Evolutionary conservation across 192 early-diverging fungal genomes (phyloP), one percentile per base, ranked within the genome.

Genomic region (Chytriomyces hyalinus): DNA sequence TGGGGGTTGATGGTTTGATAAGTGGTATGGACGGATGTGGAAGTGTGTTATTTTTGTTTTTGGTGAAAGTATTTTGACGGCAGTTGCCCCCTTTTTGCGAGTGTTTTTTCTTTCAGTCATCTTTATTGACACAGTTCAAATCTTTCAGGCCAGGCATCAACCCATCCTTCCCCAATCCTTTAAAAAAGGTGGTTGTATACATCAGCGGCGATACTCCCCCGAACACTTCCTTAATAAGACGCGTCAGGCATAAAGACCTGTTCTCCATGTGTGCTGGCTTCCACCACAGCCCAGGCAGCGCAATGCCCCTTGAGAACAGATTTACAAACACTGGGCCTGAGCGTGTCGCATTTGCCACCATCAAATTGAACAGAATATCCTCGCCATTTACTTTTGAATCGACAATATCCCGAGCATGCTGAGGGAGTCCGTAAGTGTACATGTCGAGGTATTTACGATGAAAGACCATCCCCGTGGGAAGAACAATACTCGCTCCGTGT

Each of bases 351-450:
- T 81, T 81, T 13, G 80, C 68, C 20, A 81, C 71, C 76, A 81
- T 78, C 61, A 81, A 15, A 47, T 81, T 81, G 62, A 81, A 78
- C 20, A 81, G 71, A 74, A 81, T 81, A 67, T 81, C 80, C 24
- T 81, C 80, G 4, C 80, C 81, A 44, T 81, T 81, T 7, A 64
- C 81, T 61, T 65, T 61, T 20, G 50, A 53, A 73, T 81, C 80
- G 9, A 81, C 80, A 26, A 73, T 74, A n/a, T 75, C 67, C 17
- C 65, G 49, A 10, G 80, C 80, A 13, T 15, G 65, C 10, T 1
- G 49, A 0, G 80, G 80, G 11, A 78, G 70, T 22, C 3, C n/a
- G 20, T 44, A 73, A 15, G 71, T 36, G 66, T 81, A 81, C 67
- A 74, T 69, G 8, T 48, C 61, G 22, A 73, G 78, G 76, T 73